phyloP scores from a whole-genome alignment of 2,329 filamentous ascomycete genomes.

The Cryphonectria radicalis region DNA sequence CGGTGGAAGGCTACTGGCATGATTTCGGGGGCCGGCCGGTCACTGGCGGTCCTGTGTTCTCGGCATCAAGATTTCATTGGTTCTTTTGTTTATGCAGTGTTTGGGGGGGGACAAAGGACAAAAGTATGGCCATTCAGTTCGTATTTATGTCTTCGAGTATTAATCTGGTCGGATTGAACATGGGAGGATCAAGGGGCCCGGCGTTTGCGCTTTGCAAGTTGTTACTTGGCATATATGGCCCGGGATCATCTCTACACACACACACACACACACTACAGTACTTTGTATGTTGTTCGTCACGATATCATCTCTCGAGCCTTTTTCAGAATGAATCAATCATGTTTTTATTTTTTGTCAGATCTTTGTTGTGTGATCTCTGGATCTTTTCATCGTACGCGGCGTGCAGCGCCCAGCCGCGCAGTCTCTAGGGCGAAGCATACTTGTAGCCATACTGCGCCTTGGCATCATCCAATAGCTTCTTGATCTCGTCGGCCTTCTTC shows the following conservation, averaged over 20 bases:
- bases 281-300: conserved; percentile 20
- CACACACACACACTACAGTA: neutral
- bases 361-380: neutral
- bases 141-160: conserved; percentile 15
- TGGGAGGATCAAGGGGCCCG: conserved; percentile 17
- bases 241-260: conserved; percentile 17
- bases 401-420: neutral
- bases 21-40: neutral
- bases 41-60: neutral
- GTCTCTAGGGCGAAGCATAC: conserved; percentile 46
- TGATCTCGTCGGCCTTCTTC: conserved; percentile 47
- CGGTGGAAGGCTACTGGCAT: neutral
- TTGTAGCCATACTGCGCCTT: conserved; percentile 55
- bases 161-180: conserved; percentile 19
- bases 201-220: conserved; percentile 26
- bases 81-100: neutral
- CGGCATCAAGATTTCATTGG: neutral
- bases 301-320: conserved; percentile 14
- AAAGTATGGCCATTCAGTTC: conserved; percentile 22
- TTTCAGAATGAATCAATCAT: conserved; percentile 3
- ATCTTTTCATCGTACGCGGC: neutral
- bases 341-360: neutral
- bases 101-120: neutral
- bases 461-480: conserved; percentile 42
- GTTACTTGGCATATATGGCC: conserved; percentile 23